phyloP scores from a whole-genome alignment of 225 moss, liverwort and hornwort genomes.

The Marchantia paleacea region DNA sequence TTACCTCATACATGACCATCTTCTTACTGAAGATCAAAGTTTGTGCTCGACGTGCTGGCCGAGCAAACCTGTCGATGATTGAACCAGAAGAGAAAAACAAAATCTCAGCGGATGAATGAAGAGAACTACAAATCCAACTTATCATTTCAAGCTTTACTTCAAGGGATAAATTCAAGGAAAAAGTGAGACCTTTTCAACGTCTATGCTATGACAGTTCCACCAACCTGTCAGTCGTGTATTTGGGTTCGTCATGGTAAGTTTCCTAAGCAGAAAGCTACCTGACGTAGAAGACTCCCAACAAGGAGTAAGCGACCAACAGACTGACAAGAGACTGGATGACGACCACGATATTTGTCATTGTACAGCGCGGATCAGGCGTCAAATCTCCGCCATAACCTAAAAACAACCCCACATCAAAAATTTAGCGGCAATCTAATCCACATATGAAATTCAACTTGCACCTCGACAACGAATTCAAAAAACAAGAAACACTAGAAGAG shows the following conservation, averaged over 20 bases:
- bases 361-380: conserved; percentile 80
- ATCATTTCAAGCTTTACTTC: no score
- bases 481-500: no score
- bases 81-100: neutral
- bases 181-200: no score
- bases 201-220: no score
- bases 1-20: conserved; percentile 70
- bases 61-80: conserved; percentile 52
- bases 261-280: conserved; percentile 25
- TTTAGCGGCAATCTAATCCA: no score
- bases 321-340: conserved; percentile 76
- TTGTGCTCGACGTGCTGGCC: conserved; percentile 88
- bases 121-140: no score
- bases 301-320: conserved; percentile 80
- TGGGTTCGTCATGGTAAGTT: no score
- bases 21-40: conserved; percentile 80
- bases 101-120: neutral
- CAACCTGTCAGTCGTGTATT: no score
- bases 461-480: no score
- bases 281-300: conserved; percentile 85
- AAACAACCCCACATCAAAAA: no score
- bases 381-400: conserved; percentile 80
- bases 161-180: no score
- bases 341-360: conserved; percentile 83
- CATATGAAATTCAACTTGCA: no score